Base-by-base conservation (phyloP, 2,329 filamentous ascomycete genomes). In the Thielaviopsis punctulata region DNA sequence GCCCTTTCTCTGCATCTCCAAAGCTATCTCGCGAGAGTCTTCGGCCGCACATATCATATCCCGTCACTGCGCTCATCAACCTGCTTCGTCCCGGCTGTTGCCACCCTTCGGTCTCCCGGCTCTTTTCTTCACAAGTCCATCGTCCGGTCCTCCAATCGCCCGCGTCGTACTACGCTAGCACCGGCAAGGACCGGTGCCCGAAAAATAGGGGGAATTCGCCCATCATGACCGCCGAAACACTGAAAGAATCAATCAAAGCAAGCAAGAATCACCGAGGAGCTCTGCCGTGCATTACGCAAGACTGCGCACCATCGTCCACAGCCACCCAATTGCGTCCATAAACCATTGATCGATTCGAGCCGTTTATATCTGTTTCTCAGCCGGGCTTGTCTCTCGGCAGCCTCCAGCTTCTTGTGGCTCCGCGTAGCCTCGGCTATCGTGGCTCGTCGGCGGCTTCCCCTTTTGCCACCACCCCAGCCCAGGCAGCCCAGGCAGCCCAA, bases 1-100 rank as follows among this genome's bases (percentile, higher is more conserved):
- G 21, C 22, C 47, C 15, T 61, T 23, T 43, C 18, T 12, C 46
- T 15, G 27, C 8, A 12, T 39, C 15, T 25, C n/a, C n/a, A n/a
- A n/a, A n/a, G n/a, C n/a, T n/a, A n/a, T n/a, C n/a, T n/a, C n/a
- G n/a, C n/a, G n/a, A n/a, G n/a, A n/a, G n/a, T n/a, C n/a, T n/a
- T n/a, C n/a, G n/a, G n/a, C n/a, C n/a, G n/a, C n/a, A n/a, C n/a
- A n/a, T n/a, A n/a, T n/a, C n/a, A n/a, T n/a, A n/a, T n/a, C n/a
- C n/a, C n/a, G n/a, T n/a, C n/a, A n/a, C n/a, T n/a, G n/a, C n/a
- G n/a, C n/a, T n/a, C n/a, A n/a, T n/a, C n/a, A n/a, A n/a, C n/a
- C n/a, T n/a, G n/a, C n/a, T n/a, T n/a, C n/a, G n/a, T n/a, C n/a
- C n/a, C n/a, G n/a, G n/a, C n/a, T n/a, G n/a, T n/a, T n/a, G n/a